These are phyloP conservation scores for Lepidium sativum DNA, from an alignment of 345 rosid species.

Conservation along the genomic window DNA sequence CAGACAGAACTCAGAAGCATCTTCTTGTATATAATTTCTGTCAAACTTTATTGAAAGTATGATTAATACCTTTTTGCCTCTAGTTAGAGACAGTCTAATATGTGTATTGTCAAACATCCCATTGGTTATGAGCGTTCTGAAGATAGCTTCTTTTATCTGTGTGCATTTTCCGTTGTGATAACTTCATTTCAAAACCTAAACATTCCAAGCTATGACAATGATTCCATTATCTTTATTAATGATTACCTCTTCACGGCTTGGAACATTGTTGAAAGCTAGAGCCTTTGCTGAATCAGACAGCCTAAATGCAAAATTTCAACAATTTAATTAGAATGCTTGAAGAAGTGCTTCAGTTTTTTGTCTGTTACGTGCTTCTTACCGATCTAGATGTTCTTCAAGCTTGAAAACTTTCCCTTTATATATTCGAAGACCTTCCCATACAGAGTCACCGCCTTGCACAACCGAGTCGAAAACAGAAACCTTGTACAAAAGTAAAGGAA, in stretches of 20 bases:
- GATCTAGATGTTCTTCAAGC: constrained; percentile 81
- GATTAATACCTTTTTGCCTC: constrained; percentile 63
- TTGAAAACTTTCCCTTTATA: constrained; percentile 67
- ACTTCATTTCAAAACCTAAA: background rate
- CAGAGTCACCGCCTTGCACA: constrained; percentile 93
- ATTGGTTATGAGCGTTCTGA: constrained; percentile 65
- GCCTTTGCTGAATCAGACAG: constrained; percentile 86
- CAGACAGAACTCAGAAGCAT: background rate
- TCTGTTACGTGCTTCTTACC: constrained; percentile 33
- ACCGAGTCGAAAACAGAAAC: constrained; percentile 89
- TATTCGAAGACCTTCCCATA: constrained; percentile 90
- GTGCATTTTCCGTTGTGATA: background rate
- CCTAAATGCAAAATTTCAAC: constrained; percentile 30
- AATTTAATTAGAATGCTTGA: background rate
- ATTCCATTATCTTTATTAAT: background rate
- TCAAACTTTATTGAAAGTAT: too few species aligned
- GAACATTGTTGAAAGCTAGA: constrained; percentile 74
- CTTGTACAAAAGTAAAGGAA: constrained; percentile 32
- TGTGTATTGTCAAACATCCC: constrained; percentile 87
- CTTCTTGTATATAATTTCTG: too few species aligned
- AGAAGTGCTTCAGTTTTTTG: background rate
- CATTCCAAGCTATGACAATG: background rate
- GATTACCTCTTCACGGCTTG: constrained; percentile 62
- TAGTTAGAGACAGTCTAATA: constrained; percentile 72
- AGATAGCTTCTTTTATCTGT: constrained; percentile 83